A percentile compares a stretch with the other conserved stretches of the same genome.
Conservation (phyloP, 495 filamentous ascomycete genomes). For the Aspergillus conjunctus region DNA sequence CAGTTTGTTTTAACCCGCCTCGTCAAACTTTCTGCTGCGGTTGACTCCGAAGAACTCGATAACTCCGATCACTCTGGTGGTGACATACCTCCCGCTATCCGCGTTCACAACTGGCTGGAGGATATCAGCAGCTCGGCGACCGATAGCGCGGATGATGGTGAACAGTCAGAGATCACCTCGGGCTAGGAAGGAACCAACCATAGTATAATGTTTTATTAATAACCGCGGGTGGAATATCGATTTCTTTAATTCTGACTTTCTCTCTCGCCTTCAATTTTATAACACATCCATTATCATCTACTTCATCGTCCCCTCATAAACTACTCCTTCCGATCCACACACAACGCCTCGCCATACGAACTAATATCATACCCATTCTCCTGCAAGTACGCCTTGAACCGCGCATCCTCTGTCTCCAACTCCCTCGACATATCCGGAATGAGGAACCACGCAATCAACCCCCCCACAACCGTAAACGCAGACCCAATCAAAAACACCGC, state of each 20-base stretch:
- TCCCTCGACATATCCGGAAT: slow-evolving; percentile 49
- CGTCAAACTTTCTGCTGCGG: not conserved
- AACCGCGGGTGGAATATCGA: too few relatives aligned
- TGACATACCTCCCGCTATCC: not conserved
- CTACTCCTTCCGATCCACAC: slow-evolving; percentile 9
- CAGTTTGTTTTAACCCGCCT: not conserved
- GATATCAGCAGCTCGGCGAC: not conserved
- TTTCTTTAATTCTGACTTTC: too few relatives aligned
- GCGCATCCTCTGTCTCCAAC: slow-evolving; percentile 48
- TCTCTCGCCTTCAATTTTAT: too few relatives aligned
- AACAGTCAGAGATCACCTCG: not conserved
- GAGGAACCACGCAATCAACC: slow-evolving; percentile 45
- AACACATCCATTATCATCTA: too few relatives aligned
- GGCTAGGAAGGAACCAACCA: not conserved
- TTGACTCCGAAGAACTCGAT: not conserved
- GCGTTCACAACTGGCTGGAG: not conserved
- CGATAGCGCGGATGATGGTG: not conserved
- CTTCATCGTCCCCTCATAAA: too few relatives aligned
- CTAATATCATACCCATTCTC: slow-evolving; percentile 43
- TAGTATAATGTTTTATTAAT: too few relatives aligned
- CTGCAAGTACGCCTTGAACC: slow-evolving; percentile 46
- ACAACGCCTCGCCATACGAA: slow-evolving; percentile 28
- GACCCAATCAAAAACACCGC: slow-evolving; percentile 50
- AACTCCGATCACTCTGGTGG: not conserved
- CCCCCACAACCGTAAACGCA: slow-evolving; percentile 44